Evolutionary conservation across 176 grass and related monocot genomes (phyloP).

Genomic region (Urochloa ruziziensis): DNA sequence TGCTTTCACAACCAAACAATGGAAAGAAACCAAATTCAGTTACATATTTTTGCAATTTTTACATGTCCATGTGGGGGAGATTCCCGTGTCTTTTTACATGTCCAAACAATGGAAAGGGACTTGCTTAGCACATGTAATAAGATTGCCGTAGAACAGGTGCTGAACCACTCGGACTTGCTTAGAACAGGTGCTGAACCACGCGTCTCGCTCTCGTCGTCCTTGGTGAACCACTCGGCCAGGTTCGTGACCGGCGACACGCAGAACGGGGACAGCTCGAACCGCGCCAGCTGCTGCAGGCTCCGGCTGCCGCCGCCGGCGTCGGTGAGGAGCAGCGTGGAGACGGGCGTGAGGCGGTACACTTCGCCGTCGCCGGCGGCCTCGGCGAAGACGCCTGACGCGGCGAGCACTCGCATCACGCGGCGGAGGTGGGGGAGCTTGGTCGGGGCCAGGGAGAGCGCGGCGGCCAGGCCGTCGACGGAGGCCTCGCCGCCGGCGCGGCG

Average conservation of each 20-base stretch:
- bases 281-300: neutral
- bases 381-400: conserved; percentile 23
- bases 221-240: conserved; percentile 34
- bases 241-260: neutral
- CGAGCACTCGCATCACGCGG: conserved; percentile 36
- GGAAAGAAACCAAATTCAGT: too few species aligned
- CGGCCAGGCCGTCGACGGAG: conserved; percentile 17
- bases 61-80: too few species aligned
- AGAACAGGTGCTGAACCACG: too few species aligned
- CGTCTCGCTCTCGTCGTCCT: neutral
- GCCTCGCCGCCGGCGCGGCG: conserved; percentile 1
- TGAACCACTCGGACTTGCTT: too few species aligned
- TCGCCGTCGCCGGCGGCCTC: neutral
- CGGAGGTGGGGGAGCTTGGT: conserved; percentile 21
- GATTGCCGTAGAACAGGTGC: too few species aligned
- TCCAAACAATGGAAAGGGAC: too few species aligned
- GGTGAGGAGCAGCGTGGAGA: conserved; percentile 17
- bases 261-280: neutral
- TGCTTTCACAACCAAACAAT: too few species aligned
- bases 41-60: too few species aligned
- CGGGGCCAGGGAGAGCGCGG: conserved; percentile 5
- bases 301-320: neutral
- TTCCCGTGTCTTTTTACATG: too few species aligned
- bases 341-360: conserved; percentile 37
- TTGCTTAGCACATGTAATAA: too few species aligned